Evolutionary conservation across 352 stramenopile species (phyloP), one percentile per base, ranked within the genome.

Genomic region (Globisporangium middletonii): DNA sequence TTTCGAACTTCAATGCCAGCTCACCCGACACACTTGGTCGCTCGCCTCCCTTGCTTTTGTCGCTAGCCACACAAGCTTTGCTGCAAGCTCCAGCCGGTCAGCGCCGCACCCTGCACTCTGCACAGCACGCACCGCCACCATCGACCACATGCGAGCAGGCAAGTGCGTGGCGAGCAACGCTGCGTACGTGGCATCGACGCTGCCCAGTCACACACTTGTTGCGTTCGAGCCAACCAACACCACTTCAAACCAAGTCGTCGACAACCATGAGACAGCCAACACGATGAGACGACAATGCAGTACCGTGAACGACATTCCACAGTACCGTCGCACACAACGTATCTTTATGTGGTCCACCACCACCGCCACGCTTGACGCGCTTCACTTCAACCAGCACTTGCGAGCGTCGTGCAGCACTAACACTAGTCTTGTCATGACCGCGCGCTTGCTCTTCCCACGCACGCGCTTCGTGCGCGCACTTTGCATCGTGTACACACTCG

Each of bases 401-500:
- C 33, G 33, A 38, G 33, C 4, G 4, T 9, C 33, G 6, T 38
- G 5, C 33, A 38, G 41, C 41, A 44, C 11, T 18, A 18, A 23
- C 23, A 23, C 23, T 23, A 23, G 23, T 23, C 41, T 19, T 45
- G 5, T 0, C 23, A 57, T 57, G 16, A 19, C 41, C 5, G 12
- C 18, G 61, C 41, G 41, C 7, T 55, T 73, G 38, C 30, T 26
- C 33, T 83, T 83, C 62, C 69, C 64, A 8, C 65, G 73, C 28
- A 50, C 67, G 13, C 43, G 42, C 43, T 84, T 86, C 63, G 60
- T 87, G 18, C 70, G 69, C 33, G 63, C 60, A 8, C 49, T 87
- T 52, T 85, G 71, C 44, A 56, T 43, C 1, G 60, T 90, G 45
- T 88, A 89, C 49, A 60, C 57, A 15, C 50, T 46, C 35, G 86